Conservation (phyloP, 208 protist species). For the Strigomonas culicis region DNA sequence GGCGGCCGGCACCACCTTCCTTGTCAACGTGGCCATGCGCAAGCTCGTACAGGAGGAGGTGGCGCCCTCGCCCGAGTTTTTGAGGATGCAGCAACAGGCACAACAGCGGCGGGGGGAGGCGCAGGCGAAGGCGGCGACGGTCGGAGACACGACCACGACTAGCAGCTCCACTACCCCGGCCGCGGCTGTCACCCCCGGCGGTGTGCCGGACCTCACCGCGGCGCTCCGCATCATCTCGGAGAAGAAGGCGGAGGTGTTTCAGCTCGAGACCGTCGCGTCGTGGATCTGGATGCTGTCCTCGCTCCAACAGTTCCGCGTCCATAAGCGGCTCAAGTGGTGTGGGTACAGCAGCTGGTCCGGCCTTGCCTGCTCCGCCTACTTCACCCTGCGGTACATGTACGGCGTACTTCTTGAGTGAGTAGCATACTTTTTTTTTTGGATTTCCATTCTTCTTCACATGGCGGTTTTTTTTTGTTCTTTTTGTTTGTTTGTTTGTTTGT, state of each 20-base stretch:
- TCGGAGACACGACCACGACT: not conserved
- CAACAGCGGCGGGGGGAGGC: not conserved
- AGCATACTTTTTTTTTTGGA: slow-evolving; percentile 11
- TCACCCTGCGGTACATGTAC: slow-evolving; percentile 60
- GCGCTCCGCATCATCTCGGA: slow-evolving; percentile 5
- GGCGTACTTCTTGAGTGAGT: slow-evolving; percentile 33
- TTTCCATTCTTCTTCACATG: not conserved
- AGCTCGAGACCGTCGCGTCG: slow-evolving; percentile 56
- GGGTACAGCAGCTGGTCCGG: slow-evolving; percentile 84
- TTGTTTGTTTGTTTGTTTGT: slow-evolving; percentile 19
- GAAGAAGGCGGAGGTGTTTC: slow-evolving; percentile 46
- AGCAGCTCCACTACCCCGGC: not conserved
- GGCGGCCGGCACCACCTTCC: slow-evolving; percentile 64
- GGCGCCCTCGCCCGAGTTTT: not conserved
- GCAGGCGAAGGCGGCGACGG: not conserved
- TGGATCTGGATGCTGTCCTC: slow-evolving; percentile 83
- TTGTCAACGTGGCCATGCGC: slow-evolving; percentile 57
- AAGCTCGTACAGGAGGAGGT: slow-evolving; percentile 36
- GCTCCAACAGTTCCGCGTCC: slow-evolving; percentile 72
- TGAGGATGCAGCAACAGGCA: not conserved
- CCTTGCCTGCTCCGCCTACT: slow-evolving; percentile 55
- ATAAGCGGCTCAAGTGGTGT: slow-evolving; percentile 71
- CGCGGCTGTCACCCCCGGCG: too few relatives aligned
- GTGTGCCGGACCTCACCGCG: not conserved
- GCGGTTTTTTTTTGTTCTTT: slow-evolving; percentile 11